Conservation (phyloP, 352 stramenopile species). For the Pythium brassicae region DNA sequence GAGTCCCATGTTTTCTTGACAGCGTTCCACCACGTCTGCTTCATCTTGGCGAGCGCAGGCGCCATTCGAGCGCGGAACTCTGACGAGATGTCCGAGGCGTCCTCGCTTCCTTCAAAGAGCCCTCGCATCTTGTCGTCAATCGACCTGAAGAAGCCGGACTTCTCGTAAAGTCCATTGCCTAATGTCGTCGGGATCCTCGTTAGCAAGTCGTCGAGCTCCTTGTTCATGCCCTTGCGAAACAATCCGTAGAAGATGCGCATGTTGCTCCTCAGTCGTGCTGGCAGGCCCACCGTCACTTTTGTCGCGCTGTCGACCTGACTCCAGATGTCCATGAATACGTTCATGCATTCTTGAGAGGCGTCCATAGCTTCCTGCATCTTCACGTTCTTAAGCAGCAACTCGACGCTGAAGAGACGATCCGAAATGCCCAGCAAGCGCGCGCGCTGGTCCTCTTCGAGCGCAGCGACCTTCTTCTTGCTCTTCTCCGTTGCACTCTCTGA, state of each 20-base stretch:
- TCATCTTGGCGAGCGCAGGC: slow-evolving; percentile 14
- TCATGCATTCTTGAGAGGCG: background rate
- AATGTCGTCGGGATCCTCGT: slow-evolving; percentile 3
- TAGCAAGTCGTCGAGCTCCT: slow-evolving; percentile 6
- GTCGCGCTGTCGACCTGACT: background rate
- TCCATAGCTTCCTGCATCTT: background rate
- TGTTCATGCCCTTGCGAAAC: slow-evolving; percentile 3
- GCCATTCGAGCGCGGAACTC: slow-evolving; percentile 11
- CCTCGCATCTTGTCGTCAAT: background rate
- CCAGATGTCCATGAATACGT: slow-evolving; percentile 13
- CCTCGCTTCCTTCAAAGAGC: background rate
- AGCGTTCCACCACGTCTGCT: slow-evolving; percentile 25
- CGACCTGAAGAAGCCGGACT: background rate
- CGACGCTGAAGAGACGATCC: slow-evolving; percentile 31
- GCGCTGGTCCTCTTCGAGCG: slow-evolving; percentile 22
- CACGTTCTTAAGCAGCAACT: slow-evolving; percentile 18
- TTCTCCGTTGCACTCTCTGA: slow-evolving; percentile 11
- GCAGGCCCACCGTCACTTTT: slow-evolving; percentile 1
- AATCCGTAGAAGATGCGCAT: slow-evolving; percentile 14
- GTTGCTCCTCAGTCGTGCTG: slow-evolving; percentile 1
- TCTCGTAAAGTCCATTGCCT: background rate
- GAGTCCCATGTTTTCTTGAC: slow-evolving; percentile 23
- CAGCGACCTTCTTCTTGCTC: slow-evolving; percentile 18
- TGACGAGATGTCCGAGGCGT: slow-evolving; percentile 1
- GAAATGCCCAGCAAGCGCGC: slow-evolving; percentile 13